Evolutionary conservation across 257 asterid genomes (phyloP).

Genomic region (Echites panduratus): DNA sequence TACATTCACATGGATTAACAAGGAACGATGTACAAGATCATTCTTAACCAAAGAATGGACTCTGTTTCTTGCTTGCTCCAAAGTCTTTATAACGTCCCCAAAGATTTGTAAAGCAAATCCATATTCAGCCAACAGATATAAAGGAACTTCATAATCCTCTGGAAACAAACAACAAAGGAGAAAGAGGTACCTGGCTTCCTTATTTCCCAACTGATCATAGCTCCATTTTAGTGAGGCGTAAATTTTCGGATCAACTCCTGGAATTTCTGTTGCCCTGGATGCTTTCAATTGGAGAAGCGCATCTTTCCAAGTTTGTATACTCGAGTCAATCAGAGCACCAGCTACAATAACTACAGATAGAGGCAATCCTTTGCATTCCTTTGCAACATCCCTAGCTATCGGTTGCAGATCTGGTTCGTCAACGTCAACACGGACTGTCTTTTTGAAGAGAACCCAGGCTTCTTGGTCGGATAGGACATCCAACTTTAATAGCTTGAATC

Average conservation of each 20-base stretch:
- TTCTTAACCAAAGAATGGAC: not conserved
- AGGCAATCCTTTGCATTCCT: not conserved
- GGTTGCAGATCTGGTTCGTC: not conserved
- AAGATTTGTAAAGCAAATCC: conserved; percentile 18
- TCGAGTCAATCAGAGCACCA: not conserved
- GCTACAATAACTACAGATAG: no score
- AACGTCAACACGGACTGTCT: not conserved
- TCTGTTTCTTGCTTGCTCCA: conserved; percentile 14
- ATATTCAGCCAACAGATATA: conserved; percentile 8
- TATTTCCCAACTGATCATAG: no score
- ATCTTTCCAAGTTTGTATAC: conserved; percentile 10
- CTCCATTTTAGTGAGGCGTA: not conserved
- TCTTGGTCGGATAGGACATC: no score
- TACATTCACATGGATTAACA: not conserved
- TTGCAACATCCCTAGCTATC: not conserved
- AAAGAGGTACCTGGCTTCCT: no score
- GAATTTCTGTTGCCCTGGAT: not conserved
- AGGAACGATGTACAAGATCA: not conserved
- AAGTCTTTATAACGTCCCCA: not conserved
- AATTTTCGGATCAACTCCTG: not conserved
- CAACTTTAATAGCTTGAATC: no score
- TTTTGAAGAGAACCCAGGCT: no score
- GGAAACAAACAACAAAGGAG: no score
- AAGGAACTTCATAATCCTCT: not conserved
- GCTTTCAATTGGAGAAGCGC: conserved; percentile 14